Base-by-base conservation (phyloP, 805 yeast genomes). In the Hanseniaspora jakobsenii region DNA sequence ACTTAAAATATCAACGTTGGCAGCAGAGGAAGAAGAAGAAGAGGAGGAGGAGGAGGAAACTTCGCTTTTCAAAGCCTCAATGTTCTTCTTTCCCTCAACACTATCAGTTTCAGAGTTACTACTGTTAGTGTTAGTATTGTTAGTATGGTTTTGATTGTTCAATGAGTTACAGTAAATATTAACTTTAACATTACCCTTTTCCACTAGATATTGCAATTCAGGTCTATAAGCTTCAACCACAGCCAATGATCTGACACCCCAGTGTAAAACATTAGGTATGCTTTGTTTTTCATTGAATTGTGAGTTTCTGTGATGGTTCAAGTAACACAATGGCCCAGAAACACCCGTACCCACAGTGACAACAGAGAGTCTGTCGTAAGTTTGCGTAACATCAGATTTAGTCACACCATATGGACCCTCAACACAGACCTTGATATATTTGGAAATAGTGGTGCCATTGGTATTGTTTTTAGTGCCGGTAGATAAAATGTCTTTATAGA, bases 321-420 rank as follows among this genome's bases (percentile, higher is more conserved):
- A 32, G 21, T 44, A 38, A 21, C 31, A 17, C 14, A 37, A 16
- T 22, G 48, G 48, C 17, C 48, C 48, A 18, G 44, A 27, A 16
- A 35, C 24, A 34, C 40, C 48, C 29, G 37, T 39, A 39, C 43
- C 43, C 13, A 32, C 32, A 14, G 48, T 34, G 3, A 34, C 18
- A 2, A 35, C 35, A 16, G 38, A 16, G 17, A 45, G 6, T n/a
- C n/a, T n/a, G 29, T 35, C 36, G 8, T 45, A 29, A 21, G 19
- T 21, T 14, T 35, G 17, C 13, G 36, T n/a, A 5, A 36, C 32
- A 16, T 17, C 22, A 12, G 14, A 6, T 23, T 39, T 40, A n/a
- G 39, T n/a, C 13, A 22, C 24, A 18, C 44, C 44, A 29, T 45
- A 45, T 6, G 48, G 48, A 29, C 48, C 48, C 35, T 39, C 48